These are phyloP conservation scores for Aspergillus vadensis DNA, from an alignment of 2,329 filamentous ascomycete species.

Conservation along the genomic window DNA sequence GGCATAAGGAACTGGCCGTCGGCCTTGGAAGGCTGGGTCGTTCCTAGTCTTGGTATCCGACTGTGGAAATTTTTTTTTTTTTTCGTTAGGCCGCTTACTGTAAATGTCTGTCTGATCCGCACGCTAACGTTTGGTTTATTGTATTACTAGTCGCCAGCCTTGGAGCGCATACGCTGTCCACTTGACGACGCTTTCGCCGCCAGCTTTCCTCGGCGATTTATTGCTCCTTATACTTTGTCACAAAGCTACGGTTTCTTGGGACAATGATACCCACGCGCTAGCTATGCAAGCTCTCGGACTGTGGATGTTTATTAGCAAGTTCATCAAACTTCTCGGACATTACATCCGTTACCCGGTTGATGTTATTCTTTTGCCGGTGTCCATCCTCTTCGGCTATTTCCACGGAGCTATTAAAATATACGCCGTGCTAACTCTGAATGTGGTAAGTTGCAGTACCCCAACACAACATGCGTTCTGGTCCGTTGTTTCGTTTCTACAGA, in stretches of 20 bases:
- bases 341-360: constrained; percentile 83
- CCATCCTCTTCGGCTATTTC: constrained; percentile 87
- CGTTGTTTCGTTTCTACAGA: constrained; percentile 8
- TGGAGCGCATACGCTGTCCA: constrained; percentile 95
- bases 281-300: constrained; percentile 64
- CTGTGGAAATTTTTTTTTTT: background rate
- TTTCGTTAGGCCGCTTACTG: background rate
- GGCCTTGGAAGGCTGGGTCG: no score
- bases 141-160: constrained; percentile 69
- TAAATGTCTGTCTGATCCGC: background rate
- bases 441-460: constrained; percentile 60
- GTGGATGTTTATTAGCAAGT: constrained; percentile 88
- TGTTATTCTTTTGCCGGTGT: constrained; percentile 77
- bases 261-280: constrained; percentile 53
- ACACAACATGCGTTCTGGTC: constrained; percentile 1
- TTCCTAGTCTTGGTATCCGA: background rate
- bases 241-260: constrained; percentile 67
- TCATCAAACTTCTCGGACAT: constrained; percentile 84
- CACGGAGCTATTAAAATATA: constrained; percentile 92
- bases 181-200: constrained; percentile 86
- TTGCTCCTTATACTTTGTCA: constrained; percentile 70
- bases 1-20: background rate
- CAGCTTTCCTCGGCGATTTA: constrained; percentile 77
- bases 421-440: constrained; percentile 77
- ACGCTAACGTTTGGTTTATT: constrained; percentile 31